Conservation (phyloP, 805 yeast genomes). For the Schizosaccharomyces cryophilus region DNA sequence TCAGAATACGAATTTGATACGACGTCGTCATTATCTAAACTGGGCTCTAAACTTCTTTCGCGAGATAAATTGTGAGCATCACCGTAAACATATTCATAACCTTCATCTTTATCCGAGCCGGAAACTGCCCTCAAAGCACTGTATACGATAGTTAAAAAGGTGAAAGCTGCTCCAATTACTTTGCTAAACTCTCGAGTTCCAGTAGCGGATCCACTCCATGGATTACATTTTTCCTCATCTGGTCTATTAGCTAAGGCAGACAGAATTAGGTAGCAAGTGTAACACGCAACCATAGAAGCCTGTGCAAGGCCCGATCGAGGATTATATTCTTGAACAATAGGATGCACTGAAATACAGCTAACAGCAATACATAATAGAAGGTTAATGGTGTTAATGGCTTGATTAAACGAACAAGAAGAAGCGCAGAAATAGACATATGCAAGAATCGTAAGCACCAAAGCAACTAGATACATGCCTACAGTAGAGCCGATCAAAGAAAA, state of each 20-base stretch:
- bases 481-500: constrained; percentile 68
- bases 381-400: constrained; percentile 62
- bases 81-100: constrained; percentile 7
- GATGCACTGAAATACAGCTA: constrained; percentile 50
- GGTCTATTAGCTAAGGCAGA: constrained; percentile 93
- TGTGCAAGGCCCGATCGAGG: constrained; percentile 94
- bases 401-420: constrained; percentile 66
- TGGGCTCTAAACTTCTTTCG: constrained; percentile 27
- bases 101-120: constrained; percentile 12
- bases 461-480: constrained; percentile 51
- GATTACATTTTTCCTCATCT: constrained; percentile 79
- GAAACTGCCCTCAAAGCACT: constrained; percentile 95
- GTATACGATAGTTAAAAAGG: constrained; percentile 85
- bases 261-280: constrained; percentile 74
- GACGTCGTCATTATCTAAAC: constrained; percentile 14
- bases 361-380: constrained; percentile 37
- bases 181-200: constrained; percentile 22
- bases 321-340: constrained; percentile 69
- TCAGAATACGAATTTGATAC: background rate
- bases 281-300: constrained; percentile 80
- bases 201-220: constrained; percentile 77
- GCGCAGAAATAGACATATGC: constrained; percentile 72
- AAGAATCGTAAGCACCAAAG: constrained; percentile 43
- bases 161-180: constrained; percentile 62
- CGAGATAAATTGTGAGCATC: constrained; percentile 4